Evolutionary conservation across 768 basidiomycete genomes (phyloP), one percentile per base, ranked within the genome.

Genomic region (Boletus barrowsii): DNA sequence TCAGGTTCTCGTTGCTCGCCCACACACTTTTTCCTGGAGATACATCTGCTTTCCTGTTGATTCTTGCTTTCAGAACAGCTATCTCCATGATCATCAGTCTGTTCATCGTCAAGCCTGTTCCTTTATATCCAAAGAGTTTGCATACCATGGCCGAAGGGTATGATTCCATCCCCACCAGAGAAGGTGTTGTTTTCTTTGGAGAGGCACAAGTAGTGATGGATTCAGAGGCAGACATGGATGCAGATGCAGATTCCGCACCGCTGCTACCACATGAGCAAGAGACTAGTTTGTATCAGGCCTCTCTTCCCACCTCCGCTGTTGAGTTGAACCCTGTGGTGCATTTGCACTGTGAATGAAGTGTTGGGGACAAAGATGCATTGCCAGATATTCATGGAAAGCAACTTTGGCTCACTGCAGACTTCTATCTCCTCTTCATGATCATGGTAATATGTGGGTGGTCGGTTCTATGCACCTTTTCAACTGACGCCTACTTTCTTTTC

Each of bases 1-100:
- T 96, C 75, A 76, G 90, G 57, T 96, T 95, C 72, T 89, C 90
- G 13, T 79, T 84, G 1, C 72, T 95, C 36, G 84, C 91, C 0
- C 85, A 87, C 53, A 63, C 80, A 0, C 67, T 86, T 41, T 94
- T 84, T 62, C 84, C 88, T 0, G 92, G 90, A 0, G 79, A 93
- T 62, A 90, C 88, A 0, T 87, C 86, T 1, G 79, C 83, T 2
- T 88, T 96, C 62, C 71, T 98, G 1, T 76, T 87, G 0, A 71
- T 92, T 5, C 81, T 97, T 5, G 81, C 86, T 0, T 57, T 92
- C 3, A 93, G 93, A 2, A 93, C 91, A 0, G 77, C 90, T 0
- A 60, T 86, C 2, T 88, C 90, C 0, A 88, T 93, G 84, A 66
- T 92, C 33, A 59, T 90, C n/a, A 93, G 90, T 3, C 78, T 83